Evolutionary conservation across 805 yeast genomes (phyloP), one percentile per base, ranked within the genome.

Genomic region (Teunomyces aglyptinius): DNA sequence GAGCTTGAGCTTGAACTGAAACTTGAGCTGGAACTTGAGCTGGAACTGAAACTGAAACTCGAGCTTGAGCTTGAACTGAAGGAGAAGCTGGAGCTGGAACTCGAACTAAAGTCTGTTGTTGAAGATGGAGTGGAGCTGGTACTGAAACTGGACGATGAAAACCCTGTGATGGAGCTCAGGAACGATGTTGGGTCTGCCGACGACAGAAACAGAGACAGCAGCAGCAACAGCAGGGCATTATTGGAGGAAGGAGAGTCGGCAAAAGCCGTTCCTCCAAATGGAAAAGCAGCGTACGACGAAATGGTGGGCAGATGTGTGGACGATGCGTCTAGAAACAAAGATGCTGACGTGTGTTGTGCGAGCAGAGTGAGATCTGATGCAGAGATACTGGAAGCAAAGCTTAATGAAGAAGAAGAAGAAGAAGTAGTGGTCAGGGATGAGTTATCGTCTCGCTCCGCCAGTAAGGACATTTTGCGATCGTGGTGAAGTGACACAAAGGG

Each of bases 251-350:
- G n/a, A 2, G 43, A 35, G 18, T 40, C 29, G 15, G 45, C 18
- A 5, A 34, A 12, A 12, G 22, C 38, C 11, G 34, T 7, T 18
- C 38, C 38, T 8, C 26, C 38, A 12, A 34, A 34, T 11, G 40
- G 33, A 15, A 27, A 29, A 20, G 36, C 40, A 26, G 26, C 4
- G 26, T 38, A 34, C 16, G 51, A 45, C 27, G 42, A 38, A 19
- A 42, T 39, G 42, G 53, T 43, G 34, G 47, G 34, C 31, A 42
- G 38, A 11, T 18, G 41, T 38, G 47, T 10, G 31, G 20, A 11
- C 8, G 29, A 18, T 20, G 39, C 12, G 40, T 42, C 16, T 44
- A 33, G 13, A 43, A 35, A 11, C 41, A n/a, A n/a, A 31, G 18
- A 13, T 31, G 8, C 10, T 15, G 33, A 6, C 6, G 42, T 12